Evolutionary conservation across 2,329 filamentous ascomycete genomes (phyloP), one percentile per base, ranked within the genome.

Genomic region (Piedraia hortae): DNA sequence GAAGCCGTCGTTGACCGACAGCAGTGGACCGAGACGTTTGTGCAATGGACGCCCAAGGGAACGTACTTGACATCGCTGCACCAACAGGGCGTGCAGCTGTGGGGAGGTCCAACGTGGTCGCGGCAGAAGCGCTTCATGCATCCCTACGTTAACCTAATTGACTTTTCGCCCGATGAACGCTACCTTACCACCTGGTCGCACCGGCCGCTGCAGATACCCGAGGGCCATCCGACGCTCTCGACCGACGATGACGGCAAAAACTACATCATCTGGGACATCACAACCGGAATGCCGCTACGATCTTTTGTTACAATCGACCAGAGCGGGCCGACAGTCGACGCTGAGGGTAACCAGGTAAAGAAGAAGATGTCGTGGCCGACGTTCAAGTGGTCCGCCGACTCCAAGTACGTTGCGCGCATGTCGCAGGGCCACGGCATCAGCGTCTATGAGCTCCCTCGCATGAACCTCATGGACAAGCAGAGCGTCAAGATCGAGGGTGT

Each of bases 351-450:
- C 28, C 60, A 62, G 14, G 52, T 62, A 32, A 88, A 89, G 58
- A 75, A 78, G 48, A 91, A 91, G 61, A 66, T 88, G 36, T 74
- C 85, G 42, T 97, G 85, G 85, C 85, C 85, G 12, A 80, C 82
- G 2, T 97, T 97, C 65, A 97, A 97, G 55, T 97, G 85, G 85
- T 93, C 85, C 14, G 58, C 85, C 3, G 85, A 97, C 42, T 78
- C 91, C 51, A 85, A 88, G 48, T 97, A 90, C 45, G 80, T 93
- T 29, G 85, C 85, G 11, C 68, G 85, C 30, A 66, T 93, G 54
- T 77, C 67, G 29, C 78, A 77, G 32, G 73, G 72, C 33, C 64
- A 78, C 34, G 77, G 74, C 24, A 89, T 97, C 40, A 85, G 75
- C 23, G 64, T 90, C 37, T 90, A 89, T 46, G 77, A 90, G 46